Evolutionary conservation across 495 filamentous ascomycete genomes (phyloP), one percentile per base, ranked within the genome.

Genomic region (Cercophora scortea): DNA sequence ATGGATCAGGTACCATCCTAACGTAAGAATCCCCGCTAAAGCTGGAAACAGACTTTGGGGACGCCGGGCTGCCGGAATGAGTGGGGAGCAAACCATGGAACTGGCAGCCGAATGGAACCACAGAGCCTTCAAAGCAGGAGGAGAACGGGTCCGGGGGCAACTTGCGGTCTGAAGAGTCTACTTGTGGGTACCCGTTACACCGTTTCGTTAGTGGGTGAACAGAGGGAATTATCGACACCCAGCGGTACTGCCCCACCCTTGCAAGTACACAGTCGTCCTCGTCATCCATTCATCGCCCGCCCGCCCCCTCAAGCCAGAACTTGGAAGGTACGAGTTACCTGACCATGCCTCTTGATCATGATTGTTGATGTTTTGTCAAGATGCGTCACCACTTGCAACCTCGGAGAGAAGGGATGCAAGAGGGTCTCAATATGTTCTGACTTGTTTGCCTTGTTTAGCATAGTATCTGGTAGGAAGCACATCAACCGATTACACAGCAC

Each of bases 61-160:
- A 45, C 49, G 33, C 54, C 50, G 45, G 35, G 38, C 44, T 42
- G 50, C 42, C 49, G 54, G 44, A 49, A 52, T 42, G 39, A 36
- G 45, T 56, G 49, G 50, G 42, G 34, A 44, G 36, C 16, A 36
- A 38, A 38, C 36, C 36, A 13, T 38, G 36, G 36, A 38, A 11
- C 8, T 38, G 36, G 36, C 36, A 38, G 36, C 36, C 36, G 36
- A 38, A 13, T 38, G 18, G 39, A 42, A 43, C 11, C 39, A 34
- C 34, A 38, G 42, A 40, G 25, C 25, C 25, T 25, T 25, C 25
- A 25, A 42, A 32, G 25, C 25, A 25, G 33, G 34, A 53, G 33
- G 8, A 41, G 34, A 33, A 13, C 44, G 35, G 15, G 18, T 13
- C 32, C 8, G 45, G 34, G 13, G n/a, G 43, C 32, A 39, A 46